Evolutionary conservation across 371 early-diverging fungal genomes (phyloP).

Genomic region (Mycotypha africana): DNA sequence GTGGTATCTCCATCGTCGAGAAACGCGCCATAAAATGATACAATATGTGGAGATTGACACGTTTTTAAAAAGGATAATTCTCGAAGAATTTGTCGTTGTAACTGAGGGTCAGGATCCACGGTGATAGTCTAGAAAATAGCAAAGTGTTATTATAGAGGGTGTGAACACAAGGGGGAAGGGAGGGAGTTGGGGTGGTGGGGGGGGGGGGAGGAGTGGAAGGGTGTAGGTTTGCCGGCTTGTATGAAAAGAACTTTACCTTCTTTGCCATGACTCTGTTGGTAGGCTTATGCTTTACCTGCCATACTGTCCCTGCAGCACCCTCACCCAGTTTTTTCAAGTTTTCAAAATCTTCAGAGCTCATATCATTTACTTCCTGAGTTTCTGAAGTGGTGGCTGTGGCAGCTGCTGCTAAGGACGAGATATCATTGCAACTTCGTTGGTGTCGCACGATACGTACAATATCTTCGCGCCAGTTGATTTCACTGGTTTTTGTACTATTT

Average conservation of each 20-base stretch:
- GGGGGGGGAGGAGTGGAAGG: no score
- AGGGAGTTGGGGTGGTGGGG: no score
- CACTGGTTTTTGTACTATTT: neutral
- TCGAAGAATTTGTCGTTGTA: constrained; percentile 79
- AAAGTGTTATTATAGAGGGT: no score
- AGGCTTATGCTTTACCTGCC: constrained; percentile 78
- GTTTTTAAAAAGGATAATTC: constrained; percentile 83
- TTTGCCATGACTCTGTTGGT: constrained; percentile 83
- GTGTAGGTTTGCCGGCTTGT: neutral
- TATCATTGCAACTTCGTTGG: no score
- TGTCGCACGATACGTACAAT: constrained; percentile 25
- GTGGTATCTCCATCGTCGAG: constrained; percentile 78
- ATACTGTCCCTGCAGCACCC: constrained; percentile 91
- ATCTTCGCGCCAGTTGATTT: constrained; percentile 28
- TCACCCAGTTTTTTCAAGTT: constrained; percentile 77
- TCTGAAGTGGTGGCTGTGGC: no score
- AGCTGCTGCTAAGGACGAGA: no score
- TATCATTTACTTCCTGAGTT: constrained; percentile 11
- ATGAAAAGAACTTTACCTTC: constrained; percentile 57
- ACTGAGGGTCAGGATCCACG: constrained; percentile 60
- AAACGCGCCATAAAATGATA: constrained; percentile 91
- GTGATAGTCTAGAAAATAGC: constrained; percentile 46
- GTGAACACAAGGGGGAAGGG: no score
- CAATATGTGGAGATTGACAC: constrained; percentile 89
- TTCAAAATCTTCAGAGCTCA: constrained; percentile 56